Evolutionary conservation across 1,139 yeast species (phyloP), one percentile per base, ranked within the genome.

Genomic region (Debaryomyces udenii): DNA sequence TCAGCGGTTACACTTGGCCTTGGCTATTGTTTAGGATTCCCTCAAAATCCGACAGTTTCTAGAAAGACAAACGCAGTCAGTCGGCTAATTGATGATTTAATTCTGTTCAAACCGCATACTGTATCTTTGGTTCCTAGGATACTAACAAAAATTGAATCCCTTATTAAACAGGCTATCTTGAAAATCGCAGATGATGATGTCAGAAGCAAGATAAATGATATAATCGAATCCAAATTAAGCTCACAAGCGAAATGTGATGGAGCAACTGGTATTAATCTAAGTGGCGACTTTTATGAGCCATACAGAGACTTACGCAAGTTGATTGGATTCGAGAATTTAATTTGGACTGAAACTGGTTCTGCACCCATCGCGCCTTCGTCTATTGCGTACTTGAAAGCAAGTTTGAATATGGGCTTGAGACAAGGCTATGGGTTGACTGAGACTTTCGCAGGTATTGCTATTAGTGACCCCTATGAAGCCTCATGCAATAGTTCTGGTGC

Each of bases 1-100:
- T 51, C 60, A 40, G 65, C 61, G 0, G 63, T 61, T 52, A 69
- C 68, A 2, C 42, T 64, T 35, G 41, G 55, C 9, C 38, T 57
- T 31, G 77, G 77, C 23, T 72, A 67, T 49, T 59, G 61, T 33
- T 56, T 71, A 39, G 75, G 74, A 1, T 71, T 68, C 49, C 77
- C 78, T 0, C 74, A 64, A 44, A n/a, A n/a, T n/a, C 47, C 65
- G 27, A 41, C 60, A 39, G 15, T 50, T 30, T 27, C 47, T 5
- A 40, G 32, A 10, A 28, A 31, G 13, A 23, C 40, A 5, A 52
- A 55, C 35, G 27, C 54, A 3, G 44, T 57, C 29, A 35, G 40
- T 1, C 45, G 43, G 17, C 45, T 66, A 44, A 37, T 64, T 16
- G 66, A 61, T 4, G 70, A 66, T 43, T 56, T 65, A 39, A 44